phyloP scores from a whole-genome alignment of 2,329 filamentous ascomycete genomes.

The Remersonia thermophila region DNA sequence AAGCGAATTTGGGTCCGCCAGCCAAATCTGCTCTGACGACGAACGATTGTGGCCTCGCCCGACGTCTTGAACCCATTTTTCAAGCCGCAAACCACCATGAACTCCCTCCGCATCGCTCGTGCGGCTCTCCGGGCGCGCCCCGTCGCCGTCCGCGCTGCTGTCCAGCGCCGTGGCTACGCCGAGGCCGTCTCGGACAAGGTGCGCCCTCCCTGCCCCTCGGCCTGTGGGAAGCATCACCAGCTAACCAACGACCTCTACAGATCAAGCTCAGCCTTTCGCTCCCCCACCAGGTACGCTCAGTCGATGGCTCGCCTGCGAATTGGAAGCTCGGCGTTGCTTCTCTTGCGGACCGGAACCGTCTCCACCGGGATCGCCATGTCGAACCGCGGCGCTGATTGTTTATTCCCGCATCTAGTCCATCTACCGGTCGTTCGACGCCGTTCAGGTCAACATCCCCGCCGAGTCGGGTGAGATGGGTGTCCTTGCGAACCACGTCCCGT shows the following conservation, averaged over 20 bases:
- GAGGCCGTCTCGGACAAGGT: slow-evolving; percentile 75
- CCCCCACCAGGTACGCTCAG: slow-evolving; percentile 83
- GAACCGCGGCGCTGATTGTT: slow-evolving; percentile 23
- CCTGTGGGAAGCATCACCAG: not conserved
- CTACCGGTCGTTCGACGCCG: slow-evolving; percentile 56
- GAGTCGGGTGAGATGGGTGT: slow-evolving; percentile 99
- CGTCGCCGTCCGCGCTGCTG: slow-evolving; percentile 58
- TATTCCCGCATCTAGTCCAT: slow-evolving; percentile 52
- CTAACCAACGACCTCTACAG: slow-evolving; percentile 25
- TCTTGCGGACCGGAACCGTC: too few species aligned
- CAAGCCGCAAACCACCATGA: slow-evolving; percentile 58
- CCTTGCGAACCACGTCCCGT: slow-evolving; percentile 95
- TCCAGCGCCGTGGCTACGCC: slow-evolving; percentile 84
- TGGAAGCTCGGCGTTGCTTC: too few species aligned
- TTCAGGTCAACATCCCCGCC: slow-evolving; percentile 98
- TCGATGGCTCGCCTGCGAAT: not conserved
- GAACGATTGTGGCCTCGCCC: slow-evolving; percentile 28
- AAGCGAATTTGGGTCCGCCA: slow-evolving; percentile 18
- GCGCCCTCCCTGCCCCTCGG: slow-evolving; percentile 1
- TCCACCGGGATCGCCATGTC: too few species aligned
- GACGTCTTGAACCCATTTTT: slow-evolving; percentile 34
- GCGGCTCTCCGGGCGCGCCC: slow-evolving; percentile 76
- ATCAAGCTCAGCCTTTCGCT: slow-evolving; percentile 98
- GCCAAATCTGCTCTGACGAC: slow-evolving; percentile 35
- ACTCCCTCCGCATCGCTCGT: slow-evolving; percentile 85